These are phyloP conservation scores for Tetracladium maxilliforme DNA, from an alignment of 2,329 filamentous ascomycete species.

Conservation along the genomic window DNA sequence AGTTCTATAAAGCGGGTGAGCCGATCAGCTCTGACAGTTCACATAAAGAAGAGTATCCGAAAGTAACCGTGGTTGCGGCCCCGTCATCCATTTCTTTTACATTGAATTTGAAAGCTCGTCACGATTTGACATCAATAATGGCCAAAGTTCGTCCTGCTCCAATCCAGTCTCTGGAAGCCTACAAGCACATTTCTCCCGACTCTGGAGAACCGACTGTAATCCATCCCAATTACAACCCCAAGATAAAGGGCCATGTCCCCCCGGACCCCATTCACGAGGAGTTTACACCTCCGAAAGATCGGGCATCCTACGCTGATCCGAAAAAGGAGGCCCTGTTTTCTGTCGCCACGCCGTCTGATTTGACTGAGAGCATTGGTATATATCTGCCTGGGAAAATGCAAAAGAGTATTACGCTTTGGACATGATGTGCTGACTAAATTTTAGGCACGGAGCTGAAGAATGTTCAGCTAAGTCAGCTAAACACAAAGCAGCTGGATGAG, in stretches of 20 bases:
- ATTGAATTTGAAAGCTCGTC: too few relatives aligned
- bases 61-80: too few relatives aligned
- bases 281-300: slow-evolving; percentile 12
- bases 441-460: slow-evolving; percentile 18
- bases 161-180: slow-evolving; percentile 28
- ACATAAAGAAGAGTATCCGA: too few relatives aligned
- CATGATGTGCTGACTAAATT: too few relatives aligned
- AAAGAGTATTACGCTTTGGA: too few relatives aligned
- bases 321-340: slow-evolving; percentile 21
- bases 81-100: too few relatives aligned
- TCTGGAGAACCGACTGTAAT: slow-evolving; percentile 28
- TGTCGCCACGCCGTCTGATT: slow-evolving; percentile 12
- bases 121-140: too few relatives aligned
- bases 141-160: too few relatives aligned
- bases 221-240: slow-evolving; percentile 30
- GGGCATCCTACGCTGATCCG: slow-evolving; percentile 20
- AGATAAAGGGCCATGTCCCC: slow-evolving; percentile 23
- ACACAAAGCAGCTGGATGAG: slow-evolving; percentile 29
- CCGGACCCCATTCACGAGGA: slow-evolving; percentile 19
- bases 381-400: too few relatives aligned
- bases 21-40: too few relatives aligned
- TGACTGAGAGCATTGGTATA: slow-evolving; percentile 22
- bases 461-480: slow-evolving; percentile 28
- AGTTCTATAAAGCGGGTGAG: too few relatives aligned
- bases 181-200: slow-evolving; percentile 30